Percentiles rank a stretch among this genome's conserved stretches.
Conservation (phyloP, 805 yeast genomes). For the Nakazawaea ishiwadae region DNA sequence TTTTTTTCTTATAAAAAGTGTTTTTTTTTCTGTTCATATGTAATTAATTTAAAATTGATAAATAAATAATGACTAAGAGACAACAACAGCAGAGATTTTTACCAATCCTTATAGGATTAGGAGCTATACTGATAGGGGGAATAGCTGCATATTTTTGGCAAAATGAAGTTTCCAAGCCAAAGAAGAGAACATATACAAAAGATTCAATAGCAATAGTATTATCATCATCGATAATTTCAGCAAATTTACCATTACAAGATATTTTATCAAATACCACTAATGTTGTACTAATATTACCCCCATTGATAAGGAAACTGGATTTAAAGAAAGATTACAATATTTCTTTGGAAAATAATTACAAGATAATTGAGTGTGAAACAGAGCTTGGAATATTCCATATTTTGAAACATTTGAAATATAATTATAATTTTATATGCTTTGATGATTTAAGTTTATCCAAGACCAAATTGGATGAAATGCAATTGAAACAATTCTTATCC, state of each 20-base stretch:
- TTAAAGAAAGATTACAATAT: constrained; percentile 17
- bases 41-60: not conserved
- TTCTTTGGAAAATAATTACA: constrained; percentile 20
- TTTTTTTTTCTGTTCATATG: not conserved
- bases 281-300: constrained; percentile 24
- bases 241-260: constrained; percentile 11
- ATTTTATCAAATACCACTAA: constrained; percentile 18
- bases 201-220: constrained; percentile 8
- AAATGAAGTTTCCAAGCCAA: not conserved
- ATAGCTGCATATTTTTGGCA: not conserved
- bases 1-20: not conserved
- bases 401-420: constrained; percentile 40
- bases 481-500: constrained; percentile 21
- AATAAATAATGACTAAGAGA: not conserved
- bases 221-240: constrained; percentile 8
- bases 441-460: constrained; percentile 16
- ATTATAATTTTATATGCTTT: constrained; percentile 20
- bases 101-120: not conserved
- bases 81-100: not conserved
- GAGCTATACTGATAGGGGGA: constrained; percentile 1
- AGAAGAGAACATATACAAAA: not conserved
- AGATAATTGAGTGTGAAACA: constrained; percentile 42
- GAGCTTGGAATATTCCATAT: constrained; percentile 48
- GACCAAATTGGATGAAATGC: constrained; percentile 18
- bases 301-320: constrained; percentile 16